Evolutionary conservation across 2,329 filamentous ascomycete genomes (phyloP), one percentile per base, ranked within the genome.

Genomic region (Diaporthe amygdali): DNA sequence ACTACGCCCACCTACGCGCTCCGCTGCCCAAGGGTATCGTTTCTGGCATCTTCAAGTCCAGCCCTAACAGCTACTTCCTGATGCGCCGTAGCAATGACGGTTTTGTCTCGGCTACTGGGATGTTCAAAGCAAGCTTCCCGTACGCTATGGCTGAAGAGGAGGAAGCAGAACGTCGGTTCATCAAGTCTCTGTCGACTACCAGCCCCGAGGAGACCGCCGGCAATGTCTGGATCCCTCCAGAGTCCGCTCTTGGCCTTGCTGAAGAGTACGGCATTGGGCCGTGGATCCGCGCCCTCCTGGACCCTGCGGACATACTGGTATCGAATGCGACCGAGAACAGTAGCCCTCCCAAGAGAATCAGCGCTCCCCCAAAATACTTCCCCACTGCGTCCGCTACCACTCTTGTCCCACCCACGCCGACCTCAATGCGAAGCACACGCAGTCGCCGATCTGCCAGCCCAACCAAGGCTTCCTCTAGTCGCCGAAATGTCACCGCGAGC

Each of bases 1-100:
- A 98, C 82, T 99, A 99, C 82, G 96, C 95, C 75, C 96, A 99
- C 81, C 88, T 99, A 63, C 93, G 96, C 78, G 96, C 95, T 72
- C 96, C 96, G 17, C 85, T 99, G 56, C 96, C 96, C 63, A 96
- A 95, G 82, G 95, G 96, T 74, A 92, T 98, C 76, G 90, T 91
- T 34, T 97, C 95, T 7, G 96, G 96, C 79, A 97, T 99, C 78
- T 98, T 98, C 86, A 92, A 94, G 78, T 92, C 91, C 72, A 91
- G 91, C 79, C 96, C 96, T 6, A 94, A 94, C 80, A 96, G 94
- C 76, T 99, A 99, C 84, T 99, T 98, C 82, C 85, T 99, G 76
- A 99, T 99, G 94, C 92, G 94, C 82, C 92, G 94, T 76, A 96
- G 94, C 82, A 90, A 90, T 79, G 94, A 97, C 79, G 94, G 94